Evolutionary conservation across 2,329 filamentous ascomycete genomes (phyloP).

Genomic region (Onygena corvina): DNA sequence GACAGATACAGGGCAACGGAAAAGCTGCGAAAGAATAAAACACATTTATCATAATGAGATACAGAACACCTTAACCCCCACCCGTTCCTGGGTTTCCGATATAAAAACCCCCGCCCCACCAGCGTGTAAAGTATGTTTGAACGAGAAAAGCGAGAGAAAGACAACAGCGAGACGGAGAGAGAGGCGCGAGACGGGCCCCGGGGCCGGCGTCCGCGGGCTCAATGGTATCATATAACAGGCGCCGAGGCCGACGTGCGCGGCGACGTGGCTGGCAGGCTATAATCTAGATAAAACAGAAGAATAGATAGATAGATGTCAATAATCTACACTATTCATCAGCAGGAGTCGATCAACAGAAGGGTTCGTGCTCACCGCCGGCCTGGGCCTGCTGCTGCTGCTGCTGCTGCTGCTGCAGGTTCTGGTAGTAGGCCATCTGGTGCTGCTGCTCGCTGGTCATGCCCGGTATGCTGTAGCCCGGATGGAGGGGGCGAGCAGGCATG

Average conservation of each 20-base stretch:
- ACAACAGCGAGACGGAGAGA: neutral
- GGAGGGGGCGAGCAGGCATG: constrained; percentile 44
- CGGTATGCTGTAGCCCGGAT: constrained; percentile 47
- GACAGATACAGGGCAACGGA: neutral
- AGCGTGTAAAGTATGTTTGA: constrained; percentile 2
- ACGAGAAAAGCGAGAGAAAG: neutral
- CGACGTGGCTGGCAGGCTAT: too few species aligned
- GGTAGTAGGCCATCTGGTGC: constrained; percentile 71
- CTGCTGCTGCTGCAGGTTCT: constrained; percentile 63
- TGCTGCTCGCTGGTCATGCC: constrained; percentile 51
- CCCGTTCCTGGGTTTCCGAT: constrained; percentile 8
- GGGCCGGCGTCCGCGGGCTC: neutral
- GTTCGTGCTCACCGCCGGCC: constrained; percentile 56
- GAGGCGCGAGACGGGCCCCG: neutral
- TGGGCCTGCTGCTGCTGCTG: constrained; percentile 56
- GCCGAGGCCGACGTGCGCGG: neutral
- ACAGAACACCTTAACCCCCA: constrained; percentile 7
- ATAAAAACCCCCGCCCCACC: constrained; percentile 1
- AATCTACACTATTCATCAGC: too few species aligned
- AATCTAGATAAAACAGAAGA: too few species aligned
- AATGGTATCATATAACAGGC: constrained; percentile 6
- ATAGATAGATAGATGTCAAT: too few species aligned
- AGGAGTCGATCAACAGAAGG: too few species aligned
- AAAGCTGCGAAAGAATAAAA: neutral
- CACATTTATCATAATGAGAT: constrained; percentile 9